Evolutionary conservation across 768 basidiomycete species (phyloP), one percentile per base, ranked within the genome.

Genomic region (Russula compacta): DNA sequence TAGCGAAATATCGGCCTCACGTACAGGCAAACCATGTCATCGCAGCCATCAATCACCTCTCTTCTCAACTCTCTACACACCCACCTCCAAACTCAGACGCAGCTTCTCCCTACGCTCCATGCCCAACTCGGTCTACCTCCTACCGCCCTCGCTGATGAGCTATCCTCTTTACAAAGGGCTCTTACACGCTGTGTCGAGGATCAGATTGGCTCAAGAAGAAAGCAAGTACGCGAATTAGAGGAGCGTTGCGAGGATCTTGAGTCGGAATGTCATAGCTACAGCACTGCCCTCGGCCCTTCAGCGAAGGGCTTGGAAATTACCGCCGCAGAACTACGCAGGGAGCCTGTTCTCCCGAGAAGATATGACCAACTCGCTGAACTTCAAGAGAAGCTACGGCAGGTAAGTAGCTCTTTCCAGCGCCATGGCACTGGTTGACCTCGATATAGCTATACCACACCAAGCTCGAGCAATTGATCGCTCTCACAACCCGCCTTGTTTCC

Each of bases 371-470:
- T 87, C 14, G 74, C 83, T 7, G 83, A 83, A 61, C 81, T 83
- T 69, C 86, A 90, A 70, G 90, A 92, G 71, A 89, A 86, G 66
- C 72, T 92, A 56, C 77, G 86, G 70, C 89, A 91, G 77, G 89
- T 85, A 66, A 67, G 84, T 74, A 78, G 73, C 56, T 56, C 46
- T 38, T 53, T 40, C 56, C 17, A 11, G 19, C 5, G 50, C 54
- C 55, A 64, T 38, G 12, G 7, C 29, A 42, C 17, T 59, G 35
- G 48, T 40, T 59, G 47, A 52, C 43, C 24, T 38, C 19, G 38
- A 52, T 21, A n/a, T 15, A 87, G 83, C 70, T 86, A 36, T 89
- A 92, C 67, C 83, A 88, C 66, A 84, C 86, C 7, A 89, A 88
- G 64, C 79, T 89, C 8, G 87, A 88, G 66, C 87, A 92, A 64